Conservation (phyloP, 2,329 filamentous ascomycete genomes). For the Rhynchosporium graminicola region DNA sequence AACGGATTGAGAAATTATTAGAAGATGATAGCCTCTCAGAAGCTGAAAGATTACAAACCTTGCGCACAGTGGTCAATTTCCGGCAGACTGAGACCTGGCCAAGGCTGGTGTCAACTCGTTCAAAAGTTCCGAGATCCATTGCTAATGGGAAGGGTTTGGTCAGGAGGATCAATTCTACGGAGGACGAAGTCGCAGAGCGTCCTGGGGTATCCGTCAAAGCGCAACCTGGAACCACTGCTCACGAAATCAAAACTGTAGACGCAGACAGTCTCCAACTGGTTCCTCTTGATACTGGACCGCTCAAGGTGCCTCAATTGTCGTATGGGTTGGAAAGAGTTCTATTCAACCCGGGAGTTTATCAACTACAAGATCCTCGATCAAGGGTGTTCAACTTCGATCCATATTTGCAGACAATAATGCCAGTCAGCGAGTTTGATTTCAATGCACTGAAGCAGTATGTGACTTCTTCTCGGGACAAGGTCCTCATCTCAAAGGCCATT, state of each 20-base stretch:
- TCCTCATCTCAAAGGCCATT: conserved; percentile 67
- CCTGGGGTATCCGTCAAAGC: neutral
- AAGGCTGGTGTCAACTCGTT: neutral
- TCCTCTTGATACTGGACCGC: conserved; percentile 34
- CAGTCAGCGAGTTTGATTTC: conserved; percentile 89
- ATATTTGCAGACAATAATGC: conserved; percentile 91
- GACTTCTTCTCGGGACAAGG: conserved; percentile 82
- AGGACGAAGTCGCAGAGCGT: too few species aligned
- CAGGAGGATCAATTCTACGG: neutral
- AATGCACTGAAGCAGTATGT: conserved; percentile 82
- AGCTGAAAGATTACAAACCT: neutral
- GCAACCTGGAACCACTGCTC: conserved; percentile 13
- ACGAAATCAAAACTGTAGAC: conserved; percentile 36
- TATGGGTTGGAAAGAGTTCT: conserved; percentile 58
- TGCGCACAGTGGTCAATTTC: neutral
- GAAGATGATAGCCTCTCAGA: neutral
- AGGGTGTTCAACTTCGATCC: conserved; percentile 96
- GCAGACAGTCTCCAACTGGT: conserved; percentile 34
- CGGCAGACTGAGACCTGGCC: neutral
- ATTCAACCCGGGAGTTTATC: conserved; percentile 93
- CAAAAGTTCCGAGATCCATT: neutral
- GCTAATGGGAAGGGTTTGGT: neutral
- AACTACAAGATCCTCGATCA: conserved; percentile 84
- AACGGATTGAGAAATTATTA: neutral
- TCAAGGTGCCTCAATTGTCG: conserved; percentile 38